These are phyloP conservation scores for Moesziomyces sp. DNA, from an alignment of 1,284 basidiomycete genomes.

Conservation along the genomic window DNA sequence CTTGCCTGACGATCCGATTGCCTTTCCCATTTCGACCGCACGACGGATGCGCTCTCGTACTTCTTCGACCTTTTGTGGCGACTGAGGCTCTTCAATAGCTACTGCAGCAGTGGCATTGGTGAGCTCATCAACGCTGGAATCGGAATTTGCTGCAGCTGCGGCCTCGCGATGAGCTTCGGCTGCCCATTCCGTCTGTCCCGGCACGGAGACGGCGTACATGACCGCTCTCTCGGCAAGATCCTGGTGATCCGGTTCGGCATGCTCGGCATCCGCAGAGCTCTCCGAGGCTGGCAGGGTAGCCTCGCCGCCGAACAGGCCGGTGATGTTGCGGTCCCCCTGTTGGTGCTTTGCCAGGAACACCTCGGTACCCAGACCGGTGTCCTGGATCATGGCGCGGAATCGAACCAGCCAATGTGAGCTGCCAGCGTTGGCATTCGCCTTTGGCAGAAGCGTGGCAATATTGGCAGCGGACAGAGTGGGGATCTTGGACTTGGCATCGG, in stretches of 20 bases:
- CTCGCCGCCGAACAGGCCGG: conserved; percentile 48
- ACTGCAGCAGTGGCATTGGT: conserved; percentile 16
- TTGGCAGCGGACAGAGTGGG: conserved; percentile 30
- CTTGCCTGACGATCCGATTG: conserved; percentile 33
- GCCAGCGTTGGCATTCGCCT: neutral
- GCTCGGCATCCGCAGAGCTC: conserved; percentile 4
- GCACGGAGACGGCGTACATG: conserved; percentile 65
- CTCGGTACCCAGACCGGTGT: conserved; percentile 66
- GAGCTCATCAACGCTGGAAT: conserved; percentile 8
- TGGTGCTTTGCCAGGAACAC: conserved; percentile 59
- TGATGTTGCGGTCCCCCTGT: conserved; percentile 39
- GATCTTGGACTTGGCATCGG: conserved; percentile 43
- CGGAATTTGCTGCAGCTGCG: neutral
- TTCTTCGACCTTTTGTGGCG: conserved; percentile 31
- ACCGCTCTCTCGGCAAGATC: conserved; percentile 64
- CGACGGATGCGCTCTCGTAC: conserved; percentile 43
- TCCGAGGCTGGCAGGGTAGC: conserved; percentile 5
- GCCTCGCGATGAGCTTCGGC: conserved; percentile 28
- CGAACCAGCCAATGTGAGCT: conserved; percentile 60
- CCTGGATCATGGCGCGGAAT: conserved; percentile 68
- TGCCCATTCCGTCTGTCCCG: conserved; percentile 65
- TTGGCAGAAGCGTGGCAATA: conserved; percentile 19
- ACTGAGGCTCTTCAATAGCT: conserved; percentile 19
- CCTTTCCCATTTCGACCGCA: conserved; percentile 39
- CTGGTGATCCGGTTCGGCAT: conserved; percentile 46